Conservation (phyloP, 129 eudicot species). For the Silybum marianum region DNA sequence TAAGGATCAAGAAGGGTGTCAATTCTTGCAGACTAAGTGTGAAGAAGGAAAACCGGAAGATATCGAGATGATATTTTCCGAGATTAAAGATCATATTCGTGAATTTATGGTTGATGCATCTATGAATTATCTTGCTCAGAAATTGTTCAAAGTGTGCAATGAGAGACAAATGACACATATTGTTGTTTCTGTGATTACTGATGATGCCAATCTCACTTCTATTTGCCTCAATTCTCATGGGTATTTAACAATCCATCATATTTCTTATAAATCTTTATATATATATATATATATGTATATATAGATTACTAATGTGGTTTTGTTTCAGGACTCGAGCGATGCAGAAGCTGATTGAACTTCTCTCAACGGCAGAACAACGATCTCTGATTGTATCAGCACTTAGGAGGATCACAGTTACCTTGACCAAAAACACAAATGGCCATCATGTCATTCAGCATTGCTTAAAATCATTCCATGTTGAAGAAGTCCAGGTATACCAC, state of each 20-base stretch:
- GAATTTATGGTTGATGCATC: slow-evolving; percentile 57
- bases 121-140: slow-evolving; percentile 56
- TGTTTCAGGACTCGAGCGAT: slow-evolving; percentile 66
- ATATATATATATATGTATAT: background rate
- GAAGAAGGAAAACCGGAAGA: slow-evolving; percentile 49
- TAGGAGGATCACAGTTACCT: slow-evolving; percentile 40
- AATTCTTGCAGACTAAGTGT: slow-evolving; percentile 48
- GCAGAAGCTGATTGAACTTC: slow-evolving; percentile 59
- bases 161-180: slow-evolving; percentile 44
- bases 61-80: slow-evolving; percentile 48
- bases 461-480: slow-evolving; percentile 42
- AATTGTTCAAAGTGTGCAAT: slow-evolving; percentile 45
- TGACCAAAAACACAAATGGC: slow-evolving; percentile 54
- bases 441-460: slow-evolving; percentile 67
- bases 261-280: background rate
- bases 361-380: slow-evolving; percentile 49
- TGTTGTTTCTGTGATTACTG: slow-evolving; percentile 29
- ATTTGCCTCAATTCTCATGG: slow-evolving; percentile 62
- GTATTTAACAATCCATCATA: slow-evolving; percentile 29
- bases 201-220: slow-evolving; percentile 28
- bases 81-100: slow-evolving; percentile 50
- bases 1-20: slow-evolving; percentile 51
- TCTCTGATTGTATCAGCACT: slow-evolving; percentile 39
- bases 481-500: slow-evolving; percentile 52
- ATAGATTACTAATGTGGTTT: background rate